These are phyloP conservation scores for Torulaspora maleeae DNA, from an alignment of 805 yeast genomes.

Conservation along the genomic window DNA sequence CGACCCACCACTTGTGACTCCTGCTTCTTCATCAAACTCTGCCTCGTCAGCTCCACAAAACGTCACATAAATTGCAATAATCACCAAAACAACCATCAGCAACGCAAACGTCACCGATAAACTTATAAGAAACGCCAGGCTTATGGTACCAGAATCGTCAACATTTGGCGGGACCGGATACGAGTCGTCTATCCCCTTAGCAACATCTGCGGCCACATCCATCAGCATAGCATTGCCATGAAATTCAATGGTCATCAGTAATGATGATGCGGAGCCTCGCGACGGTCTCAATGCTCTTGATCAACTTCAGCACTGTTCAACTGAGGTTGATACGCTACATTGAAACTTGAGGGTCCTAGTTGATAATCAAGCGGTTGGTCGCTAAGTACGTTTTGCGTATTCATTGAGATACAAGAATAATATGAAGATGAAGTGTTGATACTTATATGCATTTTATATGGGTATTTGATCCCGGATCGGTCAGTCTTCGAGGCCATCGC, in stretches of 20 bases:
- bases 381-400: background rate
- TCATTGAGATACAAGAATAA: background rate
- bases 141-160: constrained; percentile 30
- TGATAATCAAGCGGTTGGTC: background rate
- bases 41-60: constrained; percentile 34
- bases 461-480: background rate
- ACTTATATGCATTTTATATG: constrained; percentile 1
- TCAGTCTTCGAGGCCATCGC: constrained; percentile 44
- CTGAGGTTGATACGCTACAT: no score
- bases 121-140: constrained; percentile 34
- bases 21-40: constrained; percentile 33
- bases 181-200: constrained; percentile 14
- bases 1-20: constrained; percentile 12
- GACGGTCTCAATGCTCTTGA: no score
- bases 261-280: background rate
- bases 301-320: no score
- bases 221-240: background rate
- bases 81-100: constrained; percentile 29
- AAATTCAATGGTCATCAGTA: constrained; percentile 3
- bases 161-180: constrained; percentile 24
- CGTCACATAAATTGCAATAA: constrained; percentile 34
- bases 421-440: background rate
- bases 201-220: constrained; percentile 3
- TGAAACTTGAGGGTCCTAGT: no score
- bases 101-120: constrained; percentile 35